Evolutionary conservation across 169 alveolate genomes (phyloP).

Genomic region (Theileria parva): DNA sequence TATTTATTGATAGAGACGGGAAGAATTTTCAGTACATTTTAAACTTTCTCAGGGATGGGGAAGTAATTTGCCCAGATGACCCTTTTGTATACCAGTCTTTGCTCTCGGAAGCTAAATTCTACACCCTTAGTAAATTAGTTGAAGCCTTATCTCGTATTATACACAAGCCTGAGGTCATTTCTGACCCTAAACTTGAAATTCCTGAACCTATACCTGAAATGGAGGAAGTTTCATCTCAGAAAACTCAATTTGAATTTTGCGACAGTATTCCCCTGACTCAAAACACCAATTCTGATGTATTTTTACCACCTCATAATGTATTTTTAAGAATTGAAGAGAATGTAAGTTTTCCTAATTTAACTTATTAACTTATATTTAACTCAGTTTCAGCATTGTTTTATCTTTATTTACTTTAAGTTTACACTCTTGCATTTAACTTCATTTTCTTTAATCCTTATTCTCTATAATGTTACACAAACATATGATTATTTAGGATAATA

Average conservation of each 20-base stretch:
- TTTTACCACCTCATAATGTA: slow-evolving; percentile 22
- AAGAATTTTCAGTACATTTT: slow-evolving; percentile 30
- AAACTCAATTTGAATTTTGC: slow-evolving; percentile 6
- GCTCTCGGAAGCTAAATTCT: slow-evolving; percentile 55
- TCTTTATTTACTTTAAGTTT: no score
- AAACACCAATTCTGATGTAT: not conserved
- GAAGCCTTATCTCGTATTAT: not conserved
- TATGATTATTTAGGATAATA: slow-evolving; percentile 42
- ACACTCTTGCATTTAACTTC: no score
- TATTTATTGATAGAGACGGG: slow-evolving; percentile 66
- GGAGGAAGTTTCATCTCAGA: slow-evolving; percentile 11
- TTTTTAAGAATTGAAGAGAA: slow-evolving; percentile 33
- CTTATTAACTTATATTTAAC: not conserved
- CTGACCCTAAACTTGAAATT: not conserved
- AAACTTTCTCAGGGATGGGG: slow-evolving; percentile 56
- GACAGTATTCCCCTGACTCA: slow-evolving; percentile 23
- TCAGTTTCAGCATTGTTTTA: no score
- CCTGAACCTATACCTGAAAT: not conserved
- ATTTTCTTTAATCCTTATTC: no score
- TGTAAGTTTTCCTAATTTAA: slow-evolving; percentile 7
- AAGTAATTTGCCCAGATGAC: slow-evolving; percentile 49
- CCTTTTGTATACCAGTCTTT: slow-evolving; percentile 18
- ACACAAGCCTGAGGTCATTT: not conserved
- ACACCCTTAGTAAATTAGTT: slow-evolving; percentile 22
- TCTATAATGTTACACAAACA: not conserved